Percentiles rank a stretch among this genome's conserved stretches.
phyloP scores from a whole-genome alignment of 225 moss, liverwort and hornwort genomes.

The Lunularia cruciata region DNA sequence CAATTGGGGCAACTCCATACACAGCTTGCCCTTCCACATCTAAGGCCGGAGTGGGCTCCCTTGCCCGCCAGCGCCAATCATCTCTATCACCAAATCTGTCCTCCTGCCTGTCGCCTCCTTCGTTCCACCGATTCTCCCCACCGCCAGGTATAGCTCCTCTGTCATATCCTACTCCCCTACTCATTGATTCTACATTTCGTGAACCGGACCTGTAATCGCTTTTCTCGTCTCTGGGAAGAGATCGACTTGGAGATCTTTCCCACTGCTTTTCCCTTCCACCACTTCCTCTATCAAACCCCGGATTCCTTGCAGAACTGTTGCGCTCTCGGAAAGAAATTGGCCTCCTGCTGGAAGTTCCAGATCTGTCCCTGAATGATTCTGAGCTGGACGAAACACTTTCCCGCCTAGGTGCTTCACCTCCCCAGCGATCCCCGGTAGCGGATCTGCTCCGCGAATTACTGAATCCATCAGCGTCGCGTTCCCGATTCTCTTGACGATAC shows the following conservation, averaged over 20 bases:
- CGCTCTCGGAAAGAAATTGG: constrained; percentile 26
- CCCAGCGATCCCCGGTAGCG: background rate
- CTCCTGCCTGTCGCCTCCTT: constrained; percentile 5
- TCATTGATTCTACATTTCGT: background rate
- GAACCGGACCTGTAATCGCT: background rate
- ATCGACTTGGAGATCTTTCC: constrained; percentile 15
- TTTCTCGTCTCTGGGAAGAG: constrained; percentile 9
- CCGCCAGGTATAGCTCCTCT: background rate
- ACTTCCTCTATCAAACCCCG: constrained; percentile 8
- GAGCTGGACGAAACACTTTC: constrained; percentile 4
- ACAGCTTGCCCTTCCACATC: constrained; percentile 72
- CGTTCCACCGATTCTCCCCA: background rate
- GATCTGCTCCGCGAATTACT: background rate
- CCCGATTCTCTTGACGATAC: background rate
- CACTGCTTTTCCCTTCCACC: constrained; percentile 21
- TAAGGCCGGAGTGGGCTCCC: constrained; percentile 47
- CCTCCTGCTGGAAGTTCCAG: constrained; percentile 9
- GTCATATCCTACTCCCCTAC: constrained; percentile 9
- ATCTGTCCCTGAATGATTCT: background rate
- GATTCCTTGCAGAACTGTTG: constrained; percentile 12
- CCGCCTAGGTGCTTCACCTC: constrained; percentile 3
- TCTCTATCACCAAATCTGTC: constrained; percentile 40
- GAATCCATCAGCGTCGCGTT: constrained; percentile 2
- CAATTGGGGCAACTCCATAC: constrained; percentile 87
- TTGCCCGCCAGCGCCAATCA: constrained; percentile 44